Evolutionary conservation across 805 yeast species (phyloP), one percentile per base, ranked within the genome.

Genomic region (Lachancea sp.): DNA sequence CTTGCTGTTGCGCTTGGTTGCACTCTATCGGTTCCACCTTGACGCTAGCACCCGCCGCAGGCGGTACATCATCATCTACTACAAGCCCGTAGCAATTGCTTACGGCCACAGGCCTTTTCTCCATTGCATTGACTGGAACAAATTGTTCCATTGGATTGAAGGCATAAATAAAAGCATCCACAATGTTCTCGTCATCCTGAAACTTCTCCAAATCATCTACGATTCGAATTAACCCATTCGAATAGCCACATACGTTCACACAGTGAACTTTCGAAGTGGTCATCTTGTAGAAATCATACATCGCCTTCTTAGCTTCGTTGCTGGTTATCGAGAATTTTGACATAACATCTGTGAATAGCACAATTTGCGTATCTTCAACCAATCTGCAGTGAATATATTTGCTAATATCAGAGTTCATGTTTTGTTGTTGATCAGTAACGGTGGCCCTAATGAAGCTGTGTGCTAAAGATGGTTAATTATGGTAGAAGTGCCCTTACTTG

Each of bases 141-240:
- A 40, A 40, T 6, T 40, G 39, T 6, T 57, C 54, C 50, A 48
- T 55, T 2, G 65, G 62, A 36, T 54, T 57, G 41, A 60, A 57
- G 4, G 59, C 65, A 47, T 59, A 60, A 17, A 60, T 60, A 29
- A 60, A 60, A 34, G 56, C 55, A 43, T 60, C 65, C 1, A 42
- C 25, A 2, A 60, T 31, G 3, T 46, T 35, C 7, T 50, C 42
- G n/a, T 44, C 42, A 16, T 43, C 42, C 5, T 45, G 49, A 13
- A 50, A 38, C 13, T 45, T 36, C 20, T 36, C 39, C 21, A 54
- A 33, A 40, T 58, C 60, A 17, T 48, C 41, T 3, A 59, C 40
- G 13, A 56, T 43, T 31, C 48, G 50, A 3, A 59, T 43, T 1
- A 41, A 37, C 11, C 52, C 54, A 39, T 51, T 39, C 13, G 38